phyloP scores from a whole-genome alignment of 2,329 filamentous ascomycete genomes.

The Diaporthe nobilis region DNA sequence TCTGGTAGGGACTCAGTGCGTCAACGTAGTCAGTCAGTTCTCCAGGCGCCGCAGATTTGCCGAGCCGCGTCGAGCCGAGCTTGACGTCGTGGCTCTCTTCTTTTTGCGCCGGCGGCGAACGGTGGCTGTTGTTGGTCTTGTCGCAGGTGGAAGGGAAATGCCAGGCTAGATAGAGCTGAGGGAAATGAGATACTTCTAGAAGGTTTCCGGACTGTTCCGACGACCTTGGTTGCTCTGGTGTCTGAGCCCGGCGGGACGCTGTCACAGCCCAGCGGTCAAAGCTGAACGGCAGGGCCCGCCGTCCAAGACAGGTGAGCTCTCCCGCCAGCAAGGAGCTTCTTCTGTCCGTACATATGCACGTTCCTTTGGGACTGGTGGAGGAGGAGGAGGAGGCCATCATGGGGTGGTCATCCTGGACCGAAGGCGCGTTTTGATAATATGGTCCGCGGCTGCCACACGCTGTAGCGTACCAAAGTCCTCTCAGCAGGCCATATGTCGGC shows the following conservation, averaged over 20 bases:
- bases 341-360: background rate
- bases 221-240: background rate
- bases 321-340: background rate
- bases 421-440: background rate
- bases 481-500: background rate
- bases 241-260: slow-evolving; percentile 25
- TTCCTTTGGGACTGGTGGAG: background rate
- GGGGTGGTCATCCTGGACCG: background rate
- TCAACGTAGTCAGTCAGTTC: background rate
- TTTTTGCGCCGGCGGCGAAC: background rate
- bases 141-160: background rate
- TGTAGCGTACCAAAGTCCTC: background rate
- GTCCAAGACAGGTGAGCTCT: slow-evolving; percentile 16
- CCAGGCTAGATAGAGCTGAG: background rate
- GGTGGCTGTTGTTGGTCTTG: background rate
- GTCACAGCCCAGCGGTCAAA: slow-evolving; percentile 28
- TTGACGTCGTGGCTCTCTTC: background rate
- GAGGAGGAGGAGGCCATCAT: background rate
- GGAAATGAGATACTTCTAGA: slow-evolving; percentile 16
- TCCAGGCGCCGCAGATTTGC: background rate
- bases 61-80: background rate
- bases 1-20: background rate
- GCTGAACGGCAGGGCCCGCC: slow-evolving; percentile 25
- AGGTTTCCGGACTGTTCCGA: slow-evolving; percentile 30
- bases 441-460: background rate